phyloP scores from a whole-genome alignment of 2,329 filamentous ascomycete genomes.

The Oidium heveae region DNA sequence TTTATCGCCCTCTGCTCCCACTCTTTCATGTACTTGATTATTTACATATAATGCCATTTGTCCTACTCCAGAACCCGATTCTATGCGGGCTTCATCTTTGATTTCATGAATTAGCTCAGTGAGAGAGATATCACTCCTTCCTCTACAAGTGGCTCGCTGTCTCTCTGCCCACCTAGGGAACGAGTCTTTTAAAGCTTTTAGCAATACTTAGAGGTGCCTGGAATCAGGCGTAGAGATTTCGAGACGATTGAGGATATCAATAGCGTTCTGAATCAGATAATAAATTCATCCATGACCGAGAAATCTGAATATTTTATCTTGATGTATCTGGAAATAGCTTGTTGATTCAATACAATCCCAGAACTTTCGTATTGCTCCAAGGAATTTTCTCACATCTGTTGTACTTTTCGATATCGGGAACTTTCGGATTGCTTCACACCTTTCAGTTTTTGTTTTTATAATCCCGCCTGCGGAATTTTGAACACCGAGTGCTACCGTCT shows the following conservation, averaged over 20 bases:
- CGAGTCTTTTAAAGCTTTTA: slow-evolving; percentile 4
- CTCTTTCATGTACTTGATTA: too few relatives aligned
- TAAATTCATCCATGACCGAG: background rate
- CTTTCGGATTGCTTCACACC: too few relatives aligned
- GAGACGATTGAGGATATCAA: background rate
- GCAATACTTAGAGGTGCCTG: background rate
- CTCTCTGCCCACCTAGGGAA: slow-evolving; percentile 2
- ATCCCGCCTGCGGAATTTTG: too few relatives aligned
- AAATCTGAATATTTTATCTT: background rate
- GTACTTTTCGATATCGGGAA: too few relatives aligned
- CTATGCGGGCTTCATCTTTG: background rate
- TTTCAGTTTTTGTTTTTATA: too few relatives aligned
- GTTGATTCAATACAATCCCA: background rate
- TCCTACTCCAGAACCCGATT: background rate
- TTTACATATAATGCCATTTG: background rate
- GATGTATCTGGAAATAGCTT: background rate
- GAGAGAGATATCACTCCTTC: background rate
- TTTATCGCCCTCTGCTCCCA: background rate
- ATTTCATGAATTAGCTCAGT: background rate
- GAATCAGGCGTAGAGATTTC: background rate
- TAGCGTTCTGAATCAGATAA: background rate
- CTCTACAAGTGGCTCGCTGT: background rate
- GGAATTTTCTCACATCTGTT: too few relatives aligned
- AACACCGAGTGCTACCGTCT: too few relatives aligned
- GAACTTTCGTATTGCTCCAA: too few relatives aligned